These are phyloP conservation scores for Rhizophagus clarus DNA, from an alignment of 192 early-diverging fungal species.

Conservation along the genomic window DNA sequence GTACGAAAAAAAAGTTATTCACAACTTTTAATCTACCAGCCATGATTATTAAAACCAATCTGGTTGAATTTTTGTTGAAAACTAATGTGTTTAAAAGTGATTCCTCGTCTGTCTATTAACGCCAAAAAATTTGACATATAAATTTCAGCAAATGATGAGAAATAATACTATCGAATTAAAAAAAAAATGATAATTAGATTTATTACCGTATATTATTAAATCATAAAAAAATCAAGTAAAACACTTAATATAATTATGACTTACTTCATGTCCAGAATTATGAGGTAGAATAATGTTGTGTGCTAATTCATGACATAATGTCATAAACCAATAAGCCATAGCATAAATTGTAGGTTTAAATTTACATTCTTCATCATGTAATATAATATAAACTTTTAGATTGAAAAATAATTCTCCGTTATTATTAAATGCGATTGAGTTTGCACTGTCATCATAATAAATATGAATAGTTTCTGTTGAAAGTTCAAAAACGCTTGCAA, in stretches of 20 bases:
- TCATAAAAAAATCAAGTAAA: too few species aligned
- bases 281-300: constrained; percentile 75
- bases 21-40: too few species aligned
- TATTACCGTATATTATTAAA: too few species aligned
- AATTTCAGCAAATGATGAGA: constrained; percentile 78
- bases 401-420: constrained; percentile 83
- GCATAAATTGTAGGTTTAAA: constrained; percentile 36
- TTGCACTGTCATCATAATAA: constrained; percentile 64
- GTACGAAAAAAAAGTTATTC: too few species aligned
- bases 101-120: too few species aligned
- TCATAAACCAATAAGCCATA: constrained; percentile 84
- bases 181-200: not conserved
- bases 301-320: constrained; percentile 80
- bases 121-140: constrained; percentile 44
- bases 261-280: constrained; percentile 71
- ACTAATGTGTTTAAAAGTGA: too few species aligned
- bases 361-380: constrained; percentile 55
- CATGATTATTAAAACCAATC: too few species aligned
- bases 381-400: constrained; percentile 67
- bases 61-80: too few species aligned
- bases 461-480: constrained; percentile 61
- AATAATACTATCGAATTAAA: constrained; percentile 58
- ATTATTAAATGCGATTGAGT: constrained; percentile 80
- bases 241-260: not conserved
- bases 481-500: constrained; percentile 67